These are phyloP conservation scores for Chrysanthemum makinoi DNA, from an alignment of 129 eudicot genomes.

Conservation along the genomic window DNA sequence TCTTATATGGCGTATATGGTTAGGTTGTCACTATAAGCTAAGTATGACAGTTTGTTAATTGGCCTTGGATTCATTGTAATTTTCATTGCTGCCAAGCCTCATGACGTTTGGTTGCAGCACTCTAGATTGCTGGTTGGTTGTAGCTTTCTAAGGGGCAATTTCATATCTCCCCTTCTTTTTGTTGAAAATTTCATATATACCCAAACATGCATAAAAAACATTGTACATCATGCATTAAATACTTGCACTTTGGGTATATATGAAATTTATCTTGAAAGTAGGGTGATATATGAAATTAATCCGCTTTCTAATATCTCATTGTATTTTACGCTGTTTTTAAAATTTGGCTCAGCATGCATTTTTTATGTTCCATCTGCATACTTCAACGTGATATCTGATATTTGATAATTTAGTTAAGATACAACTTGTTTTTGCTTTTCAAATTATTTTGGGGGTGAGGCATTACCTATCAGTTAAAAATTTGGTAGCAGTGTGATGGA, in stretches of 20 bases:
- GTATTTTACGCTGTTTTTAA: conserved; percentile 4
- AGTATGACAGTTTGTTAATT: not conserved
- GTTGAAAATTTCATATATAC: no score
- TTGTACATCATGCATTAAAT: no score
- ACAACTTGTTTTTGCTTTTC: not conserved
- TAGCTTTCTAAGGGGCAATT: not conserved
- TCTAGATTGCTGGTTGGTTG: not conserved
- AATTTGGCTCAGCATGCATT: not conserved
- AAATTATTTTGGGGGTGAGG: not conserved
- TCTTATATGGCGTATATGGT: not conserved
- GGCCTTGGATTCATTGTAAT: not conserved
- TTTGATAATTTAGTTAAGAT: not conserved
- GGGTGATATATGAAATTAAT: no score
- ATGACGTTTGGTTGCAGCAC: not conserved
- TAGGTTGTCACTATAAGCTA: not conserved
- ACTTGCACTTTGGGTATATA: no score
- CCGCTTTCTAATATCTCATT: not conserved
- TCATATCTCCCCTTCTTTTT: no score
- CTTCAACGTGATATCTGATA: not conserved
- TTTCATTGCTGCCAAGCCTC: not conserved
- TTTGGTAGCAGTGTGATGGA: not conserved
- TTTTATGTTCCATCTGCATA: not conserved
- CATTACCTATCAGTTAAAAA: not conserved
- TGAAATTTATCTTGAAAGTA: no score
- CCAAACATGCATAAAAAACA: no score